Evolutionary conservation across 805 yeast genomes (phyloP), one percentile per base, ranked within the genome.

Genomic region (Candida ficus): DNA sequence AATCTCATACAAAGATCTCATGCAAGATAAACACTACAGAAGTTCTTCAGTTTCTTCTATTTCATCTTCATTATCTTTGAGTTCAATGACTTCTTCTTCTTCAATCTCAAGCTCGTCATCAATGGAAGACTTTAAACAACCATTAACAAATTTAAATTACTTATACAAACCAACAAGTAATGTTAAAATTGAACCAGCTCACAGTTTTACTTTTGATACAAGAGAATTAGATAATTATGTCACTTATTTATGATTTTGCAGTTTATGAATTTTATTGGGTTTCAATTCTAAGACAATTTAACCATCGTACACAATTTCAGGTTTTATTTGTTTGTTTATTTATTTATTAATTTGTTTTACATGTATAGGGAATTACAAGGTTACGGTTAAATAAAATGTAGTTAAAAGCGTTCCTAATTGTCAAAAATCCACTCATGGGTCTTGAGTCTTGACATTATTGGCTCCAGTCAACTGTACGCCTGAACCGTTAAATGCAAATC

Each of bases 61-160:
- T 2, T 46, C 50, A 3, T 46, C 52, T 3, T 29, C 38, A 3
- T 18, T 35, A 4, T 47, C 50, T 7, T 37, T 27, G 10, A 27
- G 40, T 6, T 38, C 47, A 12, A 4, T 26, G 7, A 28, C 33
- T 13, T 34, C 45, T 14, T 16, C 42, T 9, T 34, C 41, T 12
- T 45, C 50, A 7, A 37, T 40, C 35, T 42, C 49, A 13, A 41
- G 48, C 7, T 13, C 42, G 11, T 25, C 38, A 9, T 39, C 48
- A 14, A 17, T 7, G 4, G 35, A 31, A 13, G 25, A 25, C 10
- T 11, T 7, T 5, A 19, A 14, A 8, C 4, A 17, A 17, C 18
- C 27, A 18, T 16, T 32, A 9, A 3, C 26, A 11, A 31, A 38
- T 11, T 31, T 36, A 14, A n/a, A 23, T 7, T 38, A 32, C 12